Evolutionary conservation across 1,284 basidiomycete genomes (phyloP).

Genomic region (Quambalaria eucalypti): DNA sequence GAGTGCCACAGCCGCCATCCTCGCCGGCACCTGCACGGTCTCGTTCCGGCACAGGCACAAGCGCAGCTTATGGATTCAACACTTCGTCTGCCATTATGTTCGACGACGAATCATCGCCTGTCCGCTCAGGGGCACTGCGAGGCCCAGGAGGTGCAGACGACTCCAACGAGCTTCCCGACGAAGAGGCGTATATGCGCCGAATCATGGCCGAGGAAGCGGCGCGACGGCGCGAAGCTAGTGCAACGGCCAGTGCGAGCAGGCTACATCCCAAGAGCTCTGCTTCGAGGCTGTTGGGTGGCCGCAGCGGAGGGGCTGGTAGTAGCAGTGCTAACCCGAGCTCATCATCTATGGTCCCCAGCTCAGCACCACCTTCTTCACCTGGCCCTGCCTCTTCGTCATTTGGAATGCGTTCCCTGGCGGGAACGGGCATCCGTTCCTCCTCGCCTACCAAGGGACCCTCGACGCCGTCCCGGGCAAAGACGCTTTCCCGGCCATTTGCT

Average conservation of each 20-base stretch:
- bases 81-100: background rate
- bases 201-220: constrained; percentile 2
- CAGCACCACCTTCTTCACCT: background rate
- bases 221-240: background rate
- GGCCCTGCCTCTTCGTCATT: background rate
- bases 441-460: background rate
- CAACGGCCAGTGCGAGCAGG: too few species aligned
- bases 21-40: background rate
- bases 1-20: too few species aligned
- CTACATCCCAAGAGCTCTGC: background rate
- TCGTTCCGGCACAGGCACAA: background rate
- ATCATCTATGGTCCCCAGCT: background rate
- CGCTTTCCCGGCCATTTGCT: background rate
- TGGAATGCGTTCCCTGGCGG: background rate
- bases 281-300: background rate
- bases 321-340: background rate
- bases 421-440: background rate
- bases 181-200: background rate
- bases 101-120: background rate
- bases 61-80: too few species aligned
- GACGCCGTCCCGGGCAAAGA: background rate
- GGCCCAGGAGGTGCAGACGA: background rate
- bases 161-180: constrained; percentile 1
- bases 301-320: background rate
- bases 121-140: background rate